A percentile compares a stretch with the other conserved stretches of the same genome.
These are phyloP conservation scores for Plantago lanceolata DNA, from an alignment of 305 asterid species.

Conservation along the genomic window DNA sequence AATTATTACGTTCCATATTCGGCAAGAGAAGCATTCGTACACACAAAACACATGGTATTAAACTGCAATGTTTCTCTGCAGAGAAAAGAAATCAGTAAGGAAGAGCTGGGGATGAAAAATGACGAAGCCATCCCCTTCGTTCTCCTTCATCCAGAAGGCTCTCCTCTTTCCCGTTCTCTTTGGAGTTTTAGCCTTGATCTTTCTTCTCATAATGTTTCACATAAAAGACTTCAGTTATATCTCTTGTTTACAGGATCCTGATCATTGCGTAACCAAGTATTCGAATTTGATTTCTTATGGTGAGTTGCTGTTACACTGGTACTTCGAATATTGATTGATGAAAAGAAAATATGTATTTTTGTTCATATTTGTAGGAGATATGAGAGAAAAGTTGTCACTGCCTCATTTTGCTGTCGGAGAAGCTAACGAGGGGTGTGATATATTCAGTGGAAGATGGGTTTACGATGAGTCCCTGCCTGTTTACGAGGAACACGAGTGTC, in stretches of 20 bases:
- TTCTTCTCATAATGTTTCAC: background rate
- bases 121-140: background rate
- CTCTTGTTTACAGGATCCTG: background rate
- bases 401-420: constrained; percentile 32
- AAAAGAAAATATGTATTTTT: too few relatives aligned
- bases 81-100: background rate
- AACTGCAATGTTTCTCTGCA: background rate
- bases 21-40: background rate
- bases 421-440: constrained; percentile 32
- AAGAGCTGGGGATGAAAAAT: background rate
- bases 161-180: background rate
- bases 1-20: background rate
- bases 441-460: constrained; percentile 42
- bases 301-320: background rate
- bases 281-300: background rate
- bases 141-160: constrained; percentile 1
- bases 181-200: background rate
- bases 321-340: too few relatives aligned
- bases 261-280: background rate
- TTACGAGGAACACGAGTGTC: constrained; percentile 65
- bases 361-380: background rate
- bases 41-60: constrained; percentile 1
- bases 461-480: constrained; percentile 43
- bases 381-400: constrained; percentile 24
- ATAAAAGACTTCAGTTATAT: background rate